A percentile compares a stretch with the other conserved stretches of the same genome.
phyloP scores from a whole-genome alignment of 129 eudicot species.

The Heracleum sosnowskyi region DNA sequence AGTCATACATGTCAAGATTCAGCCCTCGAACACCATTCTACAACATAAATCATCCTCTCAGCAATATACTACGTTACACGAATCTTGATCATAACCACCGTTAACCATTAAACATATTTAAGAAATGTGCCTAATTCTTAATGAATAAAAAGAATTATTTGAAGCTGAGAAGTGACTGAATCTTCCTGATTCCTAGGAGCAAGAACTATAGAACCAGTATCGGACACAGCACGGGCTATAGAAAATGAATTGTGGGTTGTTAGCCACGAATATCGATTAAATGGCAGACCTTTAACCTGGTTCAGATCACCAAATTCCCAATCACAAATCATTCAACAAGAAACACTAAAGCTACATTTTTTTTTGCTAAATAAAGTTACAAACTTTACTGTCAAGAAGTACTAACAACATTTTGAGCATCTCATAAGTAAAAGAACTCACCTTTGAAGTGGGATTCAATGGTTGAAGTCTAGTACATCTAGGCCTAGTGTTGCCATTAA shows the following conservation, averaged over 20 bases:
- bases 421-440: not conserved
- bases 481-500: constrained; percentile 77
- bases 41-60: constrained; percentile 13
- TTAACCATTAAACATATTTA: too few species aligned
- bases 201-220: constrained; percentile 44
- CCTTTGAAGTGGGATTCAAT: constrained; percentile 58
- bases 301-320: not conserved
- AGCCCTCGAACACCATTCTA: constrained; percentile 99
- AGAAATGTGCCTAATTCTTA: too few species aligned
- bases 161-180: constrained; percentile 59
- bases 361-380: too few species aligned
- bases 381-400: not conserved
- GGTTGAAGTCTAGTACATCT: constrained; percentile 75
- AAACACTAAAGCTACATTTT: too few species aligned
- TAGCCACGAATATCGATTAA: constrained; percentile 76
- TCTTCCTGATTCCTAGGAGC: constrained; percentile 91
- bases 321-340: not conserved
- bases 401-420: too few species aligned
- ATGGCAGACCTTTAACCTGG: constrained; percentile 81
- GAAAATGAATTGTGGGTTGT: constrained; percentile 94
- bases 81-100: not conserved
- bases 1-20: constrained; percentile 96
- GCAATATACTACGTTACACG: not conserved
- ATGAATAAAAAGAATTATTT: constrained; percentile 28
- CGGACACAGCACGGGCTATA: constrained; percentile 41